A percentile compares a stretch with the other conserved stretches of the same genome.
Evolutionary conservation across 2,329 filamentous ascomycete species (phyloP).

Genomic region (Hypoxylon sp.): DNA sequence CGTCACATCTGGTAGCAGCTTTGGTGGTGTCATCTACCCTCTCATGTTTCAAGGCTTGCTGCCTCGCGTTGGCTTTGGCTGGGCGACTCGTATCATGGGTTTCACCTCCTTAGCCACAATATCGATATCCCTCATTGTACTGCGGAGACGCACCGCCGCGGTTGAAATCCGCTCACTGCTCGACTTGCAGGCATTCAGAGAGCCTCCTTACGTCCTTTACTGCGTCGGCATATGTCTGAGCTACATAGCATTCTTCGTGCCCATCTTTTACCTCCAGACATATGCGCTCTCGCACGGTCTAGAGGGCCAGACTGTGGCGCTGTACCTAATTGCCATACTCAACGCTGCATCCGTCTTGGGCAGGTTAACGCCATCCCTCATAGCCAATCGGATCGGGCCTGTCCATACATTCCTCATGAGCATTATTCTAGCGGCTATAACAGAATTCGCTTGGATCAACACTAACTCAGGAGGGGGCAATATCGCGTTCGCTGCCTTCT

Average conservation of each 20-base stretch:
- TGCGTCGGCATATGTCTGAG: constrained; percentile 55
- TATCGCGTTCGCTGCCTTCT: constrained; percentile 61
- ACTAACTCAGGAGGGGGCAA: constrained; percentile 56
- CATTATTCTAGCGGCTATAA: constrained; percentile 54
- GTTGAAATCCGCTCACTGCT: constrained; percentile 47
- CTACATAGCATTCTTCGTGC: constrained; percentile 58
- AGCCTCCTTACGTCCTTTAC: constrained; percentile 55
- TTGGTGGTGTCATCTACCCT: constrained; percentile 62
- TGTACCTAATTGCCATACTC: constrained; percentile 66
- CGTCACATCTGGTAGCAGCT: constrained; percentile 54
- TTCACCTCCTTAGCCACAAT: constrained; percentile 58
- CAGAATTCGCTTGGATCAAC: constrained; percentile 60
- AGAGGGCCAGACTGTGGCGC: constrained; percentile 54
- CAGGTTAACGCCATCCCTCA: constrained; percentile 62
- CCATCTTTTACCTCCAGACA: constrained; percentile 63
- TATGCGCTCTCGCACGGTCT: constrained; percentile 59
- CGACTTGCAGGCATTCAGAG: constrained; percentile 52
- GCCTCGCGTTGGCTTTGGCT: constrained; percentile 60
- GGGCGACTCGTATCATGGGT: constrained; percentile 63
- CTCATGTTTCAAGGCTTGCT: constrained; percentile 60
- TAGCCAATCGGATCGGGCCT: constrained; percentile 61
- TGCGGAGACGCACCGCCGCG: constrained; percentile 47
- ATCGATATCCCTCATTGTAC: constrained; percentile 51
- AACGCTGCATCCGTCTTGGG: constrained; percentile 67
- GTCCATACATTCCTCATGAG: constrained; percentile 59